Evolutionary conservation across 2,329 filamentous ascomycete species (phyloP).

Genomic region (Phialocephala sp.): DNA sequence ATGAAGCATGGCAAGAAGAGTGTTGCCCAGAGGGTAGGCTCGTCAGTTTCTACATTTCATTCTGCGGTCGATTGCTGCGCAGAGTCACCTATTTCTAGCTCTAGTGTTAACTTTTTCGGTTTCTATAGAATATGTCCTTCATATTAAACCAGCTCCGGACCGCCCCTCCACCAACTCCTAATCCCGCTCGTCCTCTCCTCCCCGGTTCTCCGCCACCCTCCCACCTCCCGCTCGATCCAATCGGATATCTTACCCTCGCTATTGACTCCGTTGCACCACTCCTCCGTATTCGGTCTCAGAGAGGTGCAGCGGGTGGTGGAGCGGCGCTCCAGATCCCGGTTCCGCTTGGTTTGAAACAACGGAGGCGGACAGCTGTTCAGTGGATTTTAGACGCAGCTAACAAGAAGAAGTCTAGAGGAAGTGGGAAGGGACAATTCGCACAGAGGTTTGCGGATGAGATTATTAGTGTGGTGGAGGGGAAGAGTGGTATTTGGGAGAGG

Average conservation of each 20-base stretch:
- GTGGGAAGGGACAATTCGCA: slow-evolving; percentile 74
- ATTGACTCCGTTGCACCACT: slow-evolving; percentile 93
- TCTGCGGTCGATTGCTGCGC: slow-evolving; percentile 31
- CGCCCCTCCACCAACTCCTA: slow-evolving; percentile 77
- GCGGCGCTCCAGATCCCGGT: slow-evolving; percentile 80
- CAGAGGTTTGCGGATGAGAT: slow-evolving; percentile 84
- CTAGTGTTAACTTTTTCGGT: slow-evolving; percentile 19
- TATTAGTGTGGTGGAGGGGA: slow-evolving; percentile 85
- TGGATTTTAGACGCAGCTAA: slow-evolving; percentile 90
- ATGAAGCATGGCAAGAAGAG: slow-evolving; percentile 93
- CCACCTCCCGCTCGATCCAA: slow-evolving; percentile 86
- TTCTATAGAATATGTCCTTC: slow-evolving; percentile 77
- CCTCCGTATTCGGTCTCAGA: slow-evolving; percentile 76
- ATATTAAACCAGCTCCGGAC: slow-evolving; percentile 87
- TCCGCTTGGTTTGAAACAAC: slow-evolving; percentile 75
- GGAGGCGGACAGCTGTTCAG: slow-evolving; percentile 77
- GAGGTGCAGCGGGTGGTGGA: slow-evolving; percentile 86
- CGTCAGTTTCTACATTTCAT: slow-evolving; percentile 34
- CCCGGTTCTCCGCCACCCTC: slow-evolving; percentile 77
- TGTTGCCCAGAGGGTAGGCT: slow-evolving; percentile 79
- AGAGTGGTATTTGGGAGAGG: slow-evolving; percentile 83
- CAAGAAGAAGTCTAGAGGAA: slow-evolving; percentile 76
- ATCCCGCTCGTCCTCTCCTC: slow-evolving; percentile 72
- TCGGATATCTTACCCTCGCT: slow-evolving; percentile 86
- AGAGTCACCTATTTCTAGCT: slow-evolving; percentile 16